phyloP scores from a whole-genome alignment of 2,329 filamentous ascomycete species.

The Ilyonectria sp. region DNA sequence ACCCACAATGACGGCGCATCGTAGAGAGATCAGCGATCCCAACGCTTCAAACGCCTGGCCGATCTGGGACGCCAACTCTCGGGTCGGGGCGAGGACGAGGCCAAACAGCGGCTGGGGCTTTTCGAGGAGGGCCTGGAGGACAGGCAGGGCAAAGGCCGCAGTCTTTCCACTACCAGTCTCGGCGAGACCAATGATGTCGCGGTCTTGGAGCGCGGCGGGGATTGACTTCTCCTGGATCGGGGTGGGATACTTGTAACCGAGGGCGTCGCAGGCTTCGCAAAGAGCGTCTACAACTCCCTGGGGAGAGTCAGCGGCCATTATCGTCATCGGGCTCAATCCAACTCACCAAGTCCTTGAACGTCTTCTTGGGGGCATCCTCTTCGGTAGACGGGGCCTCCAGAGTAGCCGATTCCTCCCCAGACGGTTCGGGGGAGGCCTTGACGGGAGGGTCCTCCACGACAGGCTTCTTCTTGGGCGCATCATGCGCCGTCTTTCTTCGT shows the following conservation, averaged over 20 bases:
- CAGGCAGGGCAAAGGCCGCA: constrained; percentile 92
- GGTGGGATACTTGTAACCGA: constrained; percentile 89
- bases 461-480: constrained; percentile 41
- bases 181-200: constrained; percentile 93
- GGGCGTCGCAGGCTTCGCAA: constrained; percentile 86
- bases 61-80: constrained; percentile 94
- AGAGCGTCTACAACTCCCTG: constrained; percentile 88
- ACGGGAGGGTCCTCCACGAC: constrained; percentile 28
- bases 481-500: constrained; percentile 58
- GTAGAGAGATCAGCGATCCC: constrained; percentile 88
- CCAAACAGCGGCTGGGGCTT: constrained; percentile 89
- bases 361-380: constrained; percentile 69
- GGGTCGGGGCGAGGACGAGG: constrained; percentile 92
- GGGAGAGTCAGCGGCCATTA: constrained; percentile 29
- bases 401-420: constrained; percentile 55
- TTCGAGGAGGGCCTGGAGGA: constrained; percentile 91
- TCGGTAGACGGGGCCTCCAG: constrained; percentile 52
- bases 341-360: constrained; percentile 75
- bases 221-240: constrained; percentile 92
- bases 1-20: constrained; percentile 89
- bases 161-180: constrained; percentile 98
- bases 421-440: constrained; percentile 37
- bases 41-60: constrained; percentile 89
- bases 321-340: not conserved
- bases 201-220: constrained; percentile 81